Conservation (phyloP, 1,139 yeast species). For the Candida sanyaensis region DNA sequence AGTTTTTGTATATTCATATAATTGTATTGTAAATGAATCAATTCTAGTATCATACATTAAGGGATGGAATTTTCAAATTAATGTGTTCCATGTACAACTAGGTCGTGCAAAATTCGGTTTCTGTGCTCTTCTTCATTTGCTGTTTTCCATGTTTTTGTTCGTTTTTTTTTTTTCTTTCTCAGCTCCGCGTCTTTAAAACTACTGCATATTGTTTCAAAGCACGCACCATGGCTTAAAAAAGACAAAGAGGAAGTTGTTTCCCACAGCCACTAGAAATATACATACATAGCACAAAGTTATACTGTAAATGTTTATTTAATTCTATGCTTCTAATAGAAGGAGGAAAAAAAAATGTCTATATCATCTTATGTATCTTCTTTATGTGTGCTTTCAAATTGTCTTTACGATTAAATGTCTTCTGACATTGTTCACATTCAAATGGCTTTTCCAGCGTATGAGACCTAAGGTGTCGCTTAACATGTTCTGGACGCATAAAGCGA, state of each 20-base stretch:
- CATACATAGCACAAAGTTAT: not conserved
- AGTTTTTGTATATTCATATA: not conserved
- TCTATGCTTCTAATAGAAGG: not conserved
- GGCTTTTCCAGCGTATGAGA: slow-evolving; percentile 90
- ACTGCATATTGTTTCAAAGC: not conserved
- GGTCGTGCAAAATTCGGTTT: slow-evolving; percentile 1
- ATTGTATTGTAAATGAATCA: not conserved
- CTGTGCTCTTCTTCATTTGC: not conserved
- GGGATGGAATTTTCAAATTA: slow-evolving; percentile 1
- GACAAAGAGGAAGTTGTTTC: not conserved
- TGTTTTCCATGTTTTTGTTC: not conserved
- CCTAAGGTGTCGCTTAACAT: slow-evolving; percentile 86
- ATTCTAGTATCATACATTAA: not conserved
- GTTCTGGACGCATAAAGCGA: slow-evolving; percentile 86
- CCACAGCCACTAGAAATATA: not conserved
- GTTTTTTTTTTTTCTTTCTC: no score
- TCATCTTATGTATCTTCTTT: slow-evolving; percentile 55
- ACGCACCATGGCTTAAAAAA: not conserved
- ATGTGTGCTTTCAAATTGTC: slow-evolving; percentile 70
- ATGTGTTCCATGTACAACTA: no score
- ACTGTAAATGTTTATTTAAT: not conserved
- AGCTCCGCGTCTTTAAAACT: not conserved
- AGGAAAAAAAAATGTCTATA: not conserved
- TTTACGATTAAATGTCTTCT: slow-evolving; percentile 72
- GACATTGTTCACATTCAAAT: slow-evolving; percentile 76